Evolutionary conservation across 345 rosid species (phyloP), one percentile per base, ranked within the genome.

Genomic region (Salix udensis): DNA sequence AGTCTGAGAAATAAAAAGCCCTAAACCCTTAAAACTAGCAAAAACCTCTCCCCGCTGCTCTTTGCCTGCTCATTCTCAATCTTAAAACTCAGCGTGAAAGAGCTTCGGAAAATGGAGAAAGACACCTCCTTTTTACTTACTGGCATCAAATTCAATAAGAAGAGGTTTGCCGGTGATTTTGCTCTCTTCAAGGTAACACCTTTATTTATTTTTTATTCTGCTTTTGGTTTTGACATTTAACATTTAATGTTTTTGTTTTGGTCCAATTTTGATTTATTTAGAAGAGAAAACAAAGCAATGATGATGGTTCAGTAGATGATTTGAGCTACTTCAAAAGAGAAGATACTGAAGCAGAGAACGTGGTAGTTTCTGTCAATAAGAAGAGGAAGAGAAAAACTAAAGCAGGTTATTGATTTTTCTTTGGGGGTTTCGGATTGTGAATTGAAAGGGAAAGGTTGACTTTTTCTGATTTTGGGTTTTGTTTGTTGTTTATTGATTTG

Each of bases 71-170:
- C 19, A 13, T 46, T 46, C 52, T 46, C 6, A 46, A 46, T 46
- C 52, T 46, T 46, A 14, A 46, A 46, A 46, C 4, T 46, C 18
- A 14, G 52, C 52, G 52, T 46, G 14, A 46, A 14, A 46, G 4
- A 46, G 6, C 15, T 21, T 31, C 18, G 28, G 67, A 50, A 42
- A 68, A 95, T 95, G 98, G 95, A 91, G 76, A 84, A 85, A 73
- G 87, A 73, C 48, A 65, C 84, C 1, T 87, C 89, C n/a, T 92
- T 95, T 80, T 84, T 95, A 73, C 91, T 95, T 74, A 88, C 91
- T 7, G 98, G 98, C 67, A 84, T 89, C 81, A 84, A 70, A 37
- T 92, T 95, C 74, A 75, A 89, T 53, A 83, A 81, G 76, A 89
- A 87, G 81, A 90, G 85, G 88, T 92, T 88, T 78, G 87, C 91